phyloP scores from a whole-genome alignment of 352 stramenopile species.

The Globisporangium barbulae region DNA sequence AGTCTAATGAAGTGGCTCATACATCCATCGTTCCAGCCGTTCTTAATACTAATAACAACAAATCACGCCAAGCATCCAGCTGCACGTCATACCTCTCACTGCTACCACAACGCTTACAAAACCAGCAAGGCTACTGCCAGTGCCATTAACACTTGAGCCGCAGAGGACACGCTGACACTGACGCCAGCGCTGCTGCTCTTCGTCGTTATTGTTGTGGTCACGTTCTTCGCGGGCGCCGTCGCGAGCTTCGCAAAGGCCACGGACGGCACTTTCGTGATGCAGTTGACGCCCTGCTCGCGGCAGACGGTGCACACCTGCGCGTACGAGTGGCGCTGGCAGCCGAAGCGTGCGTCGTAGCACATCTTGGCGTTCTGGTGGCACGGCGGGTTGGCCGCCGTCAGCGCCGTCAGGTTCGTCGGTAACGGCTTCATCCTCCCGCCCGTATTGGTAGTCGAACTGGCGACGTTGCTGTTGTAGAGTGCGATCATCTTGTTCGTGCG shows the following conservation, averaged over 20 bases:
- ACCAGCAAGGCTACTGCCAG: background rate
- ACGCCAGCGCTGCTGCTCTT: background rate
- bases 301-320: constrained; percentile 64
- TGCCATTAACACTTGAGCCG: background rate
- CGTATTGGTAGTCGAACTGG: constrained; percentile 1
- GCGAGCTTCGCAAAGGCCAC: constrained; percentile 46
- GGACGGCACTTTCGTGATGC: constrained; percentile 30
- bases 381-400: constrained; percentile 48
- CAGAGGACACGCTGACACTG: background rate
- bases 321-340: constrained; percentile 55
- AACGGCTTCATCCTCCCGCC: constrained; percentile 41
- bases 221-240: constrained; percentile 27
- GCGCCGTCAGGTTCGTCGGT: constrained; percentile 31
- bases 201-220: background rate
- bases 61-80: background rate
- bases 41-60: background rate
- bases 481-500: constrained; percentile 49
- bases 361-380: constrained; percentile 57
- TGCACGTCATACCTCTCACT: too few relatives aligned
- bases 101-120: background rate
- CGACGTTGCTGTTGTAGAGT: constrained; percentile 41
- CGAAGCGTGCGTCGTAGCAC: constrained; percentile 50
- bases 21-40: background rate
- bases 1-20: background rate
- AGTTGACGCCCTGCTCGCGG: constrained; percentile 30